Evolutionary conservation across 768 basidiomycete species (phyloP), one percentile per base, ranked within the genome.

Genomic region (Rhodotorula kratochvilovae): DNA sequence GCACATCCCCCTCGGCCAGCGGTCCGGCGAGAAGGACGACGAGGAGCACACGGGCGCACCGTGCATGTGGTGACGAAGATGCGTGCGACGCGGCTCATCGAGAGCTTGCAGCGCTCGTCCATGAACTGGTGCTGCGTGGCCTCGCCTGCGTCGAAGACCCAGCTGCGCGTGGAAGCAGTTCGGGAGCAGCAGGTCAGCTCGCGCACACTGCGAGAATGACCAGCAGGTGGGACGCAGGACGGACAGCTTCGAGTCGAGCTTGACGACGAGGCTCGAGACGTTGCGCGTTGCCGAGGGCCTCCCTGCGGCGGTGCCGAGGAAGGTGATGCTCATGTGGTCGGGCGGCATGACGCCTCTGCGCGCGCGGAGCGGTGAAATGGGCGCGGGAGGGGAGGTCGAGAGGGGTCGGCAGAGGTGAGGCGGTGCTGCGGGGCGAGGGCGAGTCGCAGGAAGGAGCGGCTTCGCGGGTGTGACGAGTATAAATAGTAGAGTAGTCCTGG

Each of bases 51-150:
- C 10, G 36, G 21, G 90, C 79, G 90, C 88, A 87, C 91, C 86
- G 77, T 92, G 91, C 86, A 91, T 87, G 76, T 92, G 91, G 91
- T 92, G 62, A 92, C 83, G 79, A 92, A 91, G 55, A 93, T 84
- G 77, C 88, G 90, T 5, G 81, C 80, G 39, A 92, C 82, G 77
- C 80, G 87, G 42, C 90, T 88, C 87, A 90, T 76, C 76, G 82
- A 84, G 66, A 87, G 76, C 54, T 60, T 67, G 31, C 73, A 76
- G 13, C 55, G 36, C 29, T 27, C 29, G 35, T 75, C 58, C 66
- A 73, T 73, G 16, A 76, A 42, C 61, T 73, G 75, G 54, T 77
- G 77, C 61, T 77, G 77, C 25, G 77, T 77, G 0, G 66, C 71
- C 58, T 77, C 77, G 23, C 75, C 77, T 1, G 63, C 67, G 43